A percentile compares a stretch with the other conserved stretches of the same genome.
phyloP scores from a whole-genome alignment of 805 yeast genomes.

The Wickerhamiella azyma region DNA sequence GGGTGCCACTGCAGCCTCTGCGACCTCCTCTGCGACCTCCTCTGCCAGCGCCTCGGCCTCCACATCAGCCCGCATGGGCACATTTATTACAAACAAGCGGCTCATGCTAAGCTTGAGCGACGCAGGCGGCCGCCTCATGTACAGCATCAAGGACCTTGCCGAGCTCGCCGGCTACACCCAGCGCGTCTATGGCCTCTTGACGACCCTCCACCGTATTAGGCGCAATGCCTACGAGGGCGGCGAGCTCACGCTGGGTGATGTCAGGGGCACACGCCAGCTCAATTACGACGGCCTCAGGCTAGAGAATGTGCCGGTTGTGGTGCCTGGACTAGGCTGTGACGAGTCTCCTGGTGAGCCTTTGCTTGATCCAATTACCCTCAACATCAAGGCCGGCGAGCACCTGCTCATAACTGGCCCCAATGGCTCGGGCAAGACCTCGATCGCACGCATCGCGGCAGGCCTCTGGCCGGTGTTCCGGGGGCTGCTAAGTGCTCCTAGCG shows the following conservation, averaged over 20 bases:
- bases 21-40: constrained; percentile 9
- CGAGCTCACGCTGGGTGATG: constrained; percentile 31
- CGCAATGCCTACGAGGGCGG: constrained; percentile 29
- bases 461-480: constrained; percentile 87
- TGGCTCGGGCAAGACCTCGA: constrained; percentile 82
- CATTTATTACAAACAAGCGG: constrained; percentile 80
- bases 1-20: constrained; percentile 11
- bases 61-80: constrained; percentile 49
- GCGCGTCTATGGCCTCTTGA: constrained; percentile 60
- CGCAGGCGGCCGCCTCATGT: constrained; percentile 90
- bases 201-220: constrained; percentile 73
- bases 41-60: constrained; percentile 2
- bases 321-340: constrained; percentile 38
- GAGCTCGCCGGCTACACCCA: constrained; percentile 84
- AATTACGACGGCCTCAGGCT: constrained; percentile 68
- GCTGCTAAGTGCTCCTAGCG: constrained; percentile 55
- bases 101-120: constrained; percentile 83
- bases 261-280: constrained; percentile 68
- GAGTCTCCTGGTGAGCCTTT: constrained; percentile 38
- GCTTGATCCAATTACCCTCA: constrained; percentile 49
- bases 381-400: constrained; percentile 48
- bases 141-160: constrained; percentile 84
- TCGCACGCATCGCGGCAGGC: constrained; percentile 71
- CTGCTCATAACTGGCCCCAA: constrained; percentile 73
- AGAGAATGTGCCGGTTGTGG: constrained; percentile 68